Evolutionary conservation across 768 basidiomycete species (phyloP).

Genomic region (Pleurotus tuber-regium): DNA sequence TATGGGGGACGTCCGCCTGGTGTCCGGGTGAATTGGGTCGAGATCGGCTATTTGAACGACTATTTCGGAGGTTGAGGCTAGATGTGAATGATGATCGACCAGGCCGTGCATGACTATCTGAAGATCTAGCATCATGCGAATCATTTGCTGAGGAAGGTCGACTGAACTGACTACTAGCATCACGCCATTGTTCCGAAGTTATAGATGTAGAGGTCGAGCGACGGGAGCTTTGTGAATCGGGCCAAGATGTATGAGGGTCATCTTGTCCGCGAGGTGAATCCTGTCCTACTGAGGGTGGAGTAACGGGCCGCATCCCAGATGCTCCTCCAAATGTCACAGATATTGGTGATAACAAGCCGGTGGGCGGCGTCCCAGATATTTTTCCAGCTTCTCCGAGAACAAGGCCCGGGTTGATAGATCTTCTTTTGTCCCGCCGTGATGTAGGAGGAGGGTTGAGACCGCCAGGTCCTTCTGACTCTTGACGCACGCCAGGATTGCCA

Average conservation of each 20-base stretch:
- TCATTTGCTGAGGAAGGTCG: not conserved
- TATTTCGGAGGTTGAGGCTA: slow-evolving; percentile 27
- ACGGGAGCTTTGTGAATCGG: not conserved
- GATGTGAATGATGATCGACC: slow-evolving; percentile 28
- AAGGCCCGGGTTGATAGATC: slow-evolving; percentile 48
- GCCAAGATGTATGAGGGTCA: slow-evolving; percentile 5
- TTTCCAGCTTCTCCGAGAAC: slow-evolving; percentile 24
- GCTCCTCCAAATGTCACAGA: slow-evolving; percentile 27
- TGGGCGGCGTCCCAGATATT: slow-evolving; percentile 16
- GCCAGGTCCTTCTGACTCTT: slow-evolving; percentile 19
- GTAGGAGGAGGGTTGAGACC: slow-evolving; percentile 32
- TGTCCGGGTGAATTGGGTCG: slow-evolving; percentile 61
- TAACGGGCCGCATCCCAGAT: slow-evolving; percentile 21
- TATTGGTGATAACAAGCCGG: slow-evolving; percentile 29
- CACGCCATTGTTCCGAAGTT: slow-evolving; percentile 8
- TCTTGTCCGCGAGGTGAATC: slow-evolving; percentile 9
- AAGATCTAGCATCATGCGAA: slow-evolving; percentile 7
- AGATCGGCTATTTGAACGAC: slow-evolving; percentile 32
- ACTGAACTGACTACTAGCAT: slow-evolving; percentile 4
- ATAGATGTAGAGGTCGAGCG: slow-evolving; percentile 4
- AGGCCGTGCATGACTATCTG: slow-evolving; percentile 7
- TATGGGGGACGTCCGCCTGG: slow-evolving; percentile 66
- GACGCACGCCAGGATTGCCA: not conserved
- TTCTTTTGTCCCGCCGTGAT: slow-evolving; percentile 40
- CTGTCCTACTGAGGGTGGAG: slow-evolving; percentile 19